Percentiles rank a stretch among this genome's conserved stretches.
These are phyloP conservation scores for Aspergillus pseudoterreus DNA, from an alignment of 2,329 filamentous ascomycete species.

Conservation along the genomic window DNA sequence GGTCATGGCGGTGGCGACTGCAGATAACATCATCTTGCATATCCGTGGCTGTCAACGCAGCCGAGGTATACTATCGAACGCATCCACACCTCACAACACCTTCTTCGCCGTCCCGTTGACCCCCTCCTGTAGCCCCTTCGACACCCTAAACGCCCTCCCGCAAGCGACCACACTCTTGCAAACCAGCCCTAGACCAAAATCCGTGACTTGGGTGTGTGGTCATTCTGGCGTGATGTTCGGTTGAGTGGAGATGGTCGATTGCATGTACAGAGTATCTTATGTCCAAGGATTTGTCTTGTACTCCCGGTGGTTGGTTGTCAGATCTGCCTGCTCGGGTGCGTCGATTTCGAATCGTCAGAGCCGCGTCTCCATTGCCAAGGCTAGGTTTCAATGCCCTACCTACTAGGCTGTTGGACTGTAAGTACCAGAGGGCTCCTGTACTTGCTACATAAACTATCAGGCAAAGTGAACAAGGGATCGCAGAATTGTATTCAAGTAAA, in stretches of 20 bases:
- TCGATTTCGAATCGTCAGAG: neutral
- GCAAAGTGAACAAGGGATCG: no score
- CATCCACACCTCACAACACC: neutral
- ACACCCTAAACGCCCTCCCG: neutral
- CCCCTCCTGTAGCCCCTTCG: neutral
- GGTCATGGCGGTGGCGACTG: no score
- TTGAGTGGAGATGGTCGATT: neutral
- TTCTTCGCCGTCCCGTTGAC: neutral
- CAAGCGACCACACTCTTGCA: neutral
- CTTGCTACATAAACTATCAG: no score
- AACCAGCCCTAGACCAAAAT: neutral
- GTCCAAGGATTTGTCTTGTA: neutral
- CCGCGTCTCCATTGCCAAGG: neutral
- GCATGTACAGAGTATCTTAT: neutral
- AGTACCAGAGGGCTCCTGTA: no score
- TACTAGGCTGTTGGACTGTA: no score
- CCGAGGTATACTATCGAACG: no score
- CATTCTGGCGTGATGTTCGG: neutral
- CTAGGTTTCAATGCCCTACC: no score
- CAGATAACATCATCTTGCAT: neutral
- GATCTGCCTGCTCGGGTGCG: neutral
- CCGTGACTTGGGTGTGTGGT: neutral
- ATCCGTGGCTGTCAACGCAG: neutral
- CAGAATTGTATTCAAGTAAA: neutral
- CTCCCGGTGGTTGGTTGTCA: no score